A percentile compares a stretch with the other conserved stretches of the same genome.
phyloP scores from a whole-genome alignment of 257 asterid genomes.

The Nicotiana tomentosiformis region DNA sequence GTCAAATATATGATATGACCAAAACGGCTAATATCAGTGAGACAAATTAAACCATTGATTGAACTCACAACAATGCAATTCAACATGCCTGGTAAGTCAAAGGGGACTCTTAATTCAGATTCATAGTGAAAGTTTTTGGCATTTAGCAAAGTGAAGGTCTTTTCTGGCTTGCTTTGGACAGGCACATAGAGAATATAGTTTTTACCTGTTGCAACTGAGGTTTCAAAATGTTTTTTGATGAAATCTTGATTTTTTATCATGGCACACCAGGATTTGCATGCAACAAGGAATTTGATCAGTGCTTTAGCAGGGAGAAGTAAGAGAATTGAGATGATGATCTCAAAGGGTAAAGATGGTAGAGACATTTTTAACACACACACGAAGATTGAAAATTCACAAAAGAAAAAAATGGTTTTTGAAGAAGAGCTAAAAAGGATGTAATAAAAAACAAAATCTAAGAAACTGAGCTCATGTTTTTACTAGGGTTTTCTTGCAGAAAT shows the following conservation, averaged over 20 bases:
- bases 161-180: background rate
- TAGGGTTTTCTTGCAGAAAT: background rate
- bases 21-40: background rate
- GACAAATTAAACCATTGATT: conserved; percentile 15
- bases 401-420: background rate
- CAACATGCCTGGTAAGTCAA: background rate
- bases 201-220: background rate
- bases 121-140: background rate
- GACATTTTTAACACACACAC: background rate
- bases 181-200: background rate
- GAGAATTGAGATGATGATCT: background rate
- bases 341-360: background rate
- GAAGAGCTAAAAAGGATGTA: background rate
- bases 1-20: background rate
- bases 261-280: conserved; percentile 5
- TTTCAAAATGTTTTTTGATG: background rate
- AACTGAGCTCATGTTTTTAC: background rate
- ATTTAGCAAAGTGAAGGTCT: background rate
- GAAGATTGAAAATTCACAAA: background rate
- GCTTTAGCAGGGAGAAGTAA: conserved; percentile 8
- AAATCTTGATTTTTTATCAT: conserved; percentile 6
- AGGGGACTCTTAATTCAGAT: background rate
- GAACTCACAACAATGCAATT: background rate
- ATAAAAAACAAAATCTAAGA: background rate
- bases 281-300: background rate